Percentiles rank a stretch among this genome's conserved stretches.
These are phyloP conservation scores for Amniculicola lignicola DNA, from an alignment of 495 filamentous ascomycete species.

Conservation along the genomic window DNA sequence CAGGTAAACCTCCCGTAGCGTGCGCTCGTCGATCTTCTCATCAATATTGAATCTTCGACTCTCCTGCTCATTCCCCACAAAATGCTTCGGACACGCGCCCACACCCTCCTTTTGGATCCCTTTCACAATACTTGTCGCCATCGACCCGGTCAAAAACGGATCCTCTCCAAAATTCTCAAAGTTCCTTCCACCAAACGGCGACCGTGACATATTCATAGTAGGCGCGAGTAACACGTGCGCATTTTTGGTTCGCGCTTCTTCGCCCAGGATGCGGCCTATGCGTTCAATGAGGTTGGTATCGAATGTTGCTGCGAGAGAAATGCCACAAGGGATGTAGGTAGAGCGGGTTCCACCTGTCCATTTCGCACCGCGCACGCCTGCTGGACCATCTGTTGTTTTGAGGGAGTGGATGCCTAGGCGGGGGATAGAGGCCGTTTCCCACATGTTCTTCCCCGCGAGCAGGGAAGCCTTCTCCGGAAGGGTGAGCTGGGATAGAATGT, in stretches of 20 bases:
- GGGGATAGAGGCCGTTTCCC: too few relatives aligned
- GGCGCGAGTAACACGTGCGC: slow-evolving; percentile 1
- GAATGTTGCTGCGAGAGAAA: neutral
- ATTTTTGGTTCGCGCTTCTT: neutral
- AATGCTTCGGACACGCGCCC: slow-evolving; percentile 3
- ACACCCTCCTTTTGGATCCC: slow-evolving; percentile 3
- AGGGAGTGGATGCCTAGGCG: too few relatives aligned
- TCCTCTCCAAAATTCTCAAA: neutral
- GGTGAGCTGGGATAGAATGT: too few relatives aligned
- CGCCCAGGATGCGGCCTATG: neutral
- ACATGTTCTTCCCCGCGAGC: too few relatives aligned
- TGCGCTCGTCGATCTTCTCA: slow-evolving; percentile 74
- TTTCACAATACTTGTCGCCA: neutral
- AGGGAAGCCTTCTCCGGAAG: too few relatives aligned
- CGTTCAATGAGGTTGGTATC: neutral
- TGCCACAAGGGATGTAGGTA: too few relatives aligned
- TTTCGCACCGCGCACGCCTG: too few relatives aligned
- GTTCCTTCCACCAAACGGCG: slow-evolving; percentile 1
- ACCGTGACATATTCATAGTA: slow-evolving; percentile 1
- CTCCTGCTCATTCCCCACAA: slow-evolving; percentile 3
- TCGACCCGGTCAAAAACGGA: neutral
- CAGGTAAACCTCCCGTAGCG: slow-evolving; percentile 75
- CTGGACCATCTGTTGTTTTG: too few relatives aligned
- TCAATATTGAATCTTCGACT: slow-evolving; percentile 46
- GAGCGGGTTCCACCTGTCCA: too few relatives aligned